phyloP scores from a whole-genome alignment of 495 filamentous ascomycete species.

The Xylaria grammica region DNA sequence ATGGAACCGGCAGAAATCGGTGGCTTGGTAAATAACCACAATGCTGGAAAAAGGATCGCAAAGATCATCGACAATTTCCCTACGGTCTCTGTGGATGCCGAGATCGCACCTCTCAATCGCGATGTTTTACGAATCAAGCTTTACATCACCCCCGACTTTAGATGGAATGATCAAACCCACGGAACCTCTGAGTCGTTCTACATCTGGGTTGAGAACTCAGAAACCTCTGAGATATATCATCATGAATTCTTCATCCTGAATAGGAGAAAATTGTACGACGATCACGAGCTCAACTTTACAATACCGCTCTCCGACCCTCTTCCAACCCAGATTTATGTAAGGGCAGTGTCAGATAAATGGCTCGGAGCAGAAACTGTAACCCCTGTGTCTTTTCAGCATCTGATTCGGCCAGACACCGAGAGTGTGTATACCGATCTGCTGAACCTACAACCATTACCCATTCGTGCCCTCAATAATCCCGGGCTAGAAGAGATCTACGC shows the following conservation, averaged over 20 bases:
- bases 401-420: conserved; percentile 96
- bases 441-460: conserved; percentile 87
- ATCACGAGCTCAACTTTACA: conserved; percentile 96
- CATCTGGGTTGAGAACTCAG: conserved; percentile 98
- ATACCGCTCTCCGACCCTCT: conserved; percentile 93
- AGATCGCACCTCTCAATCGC: conserved; percentile 94
- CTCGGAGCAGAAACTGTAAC: conserved; percentile 95
- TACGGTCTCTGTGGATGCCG: conserved; percentile 83
- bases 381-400: conserved; percentile 94
- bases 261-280: conserved; percentile 85
- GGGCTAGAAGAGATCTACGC: conserved; percentile 86
- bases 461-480: conserved; percentile 86
- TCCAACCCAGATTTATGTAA: conserved; percentile 93
- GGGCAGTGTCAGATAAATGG: conserved; percentile 94
- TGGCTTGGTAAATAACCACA: conserved; percentile 84
- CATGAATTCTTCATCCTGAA: conserved; percentile 95
- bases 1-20: conserved; percentile 95
- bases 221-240: conserved; percentile 97
- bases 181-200: conserved; percentile 95
- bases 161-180: conserved; percentile 95
- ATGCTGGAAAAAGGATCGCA: conserved; percentile 79
- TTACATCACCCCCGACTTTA: conserved; percentile 84
- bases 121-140: conserved; percentile 91
- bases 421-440: conserved; percentile 94
- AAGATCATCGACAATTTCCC: conserved; percentile 91